Evolutionary conservation across 2,329 filamentous ascomycete genomes (phyloP).

Genomic region (Neopestalotiopsis sp.): DNA sequence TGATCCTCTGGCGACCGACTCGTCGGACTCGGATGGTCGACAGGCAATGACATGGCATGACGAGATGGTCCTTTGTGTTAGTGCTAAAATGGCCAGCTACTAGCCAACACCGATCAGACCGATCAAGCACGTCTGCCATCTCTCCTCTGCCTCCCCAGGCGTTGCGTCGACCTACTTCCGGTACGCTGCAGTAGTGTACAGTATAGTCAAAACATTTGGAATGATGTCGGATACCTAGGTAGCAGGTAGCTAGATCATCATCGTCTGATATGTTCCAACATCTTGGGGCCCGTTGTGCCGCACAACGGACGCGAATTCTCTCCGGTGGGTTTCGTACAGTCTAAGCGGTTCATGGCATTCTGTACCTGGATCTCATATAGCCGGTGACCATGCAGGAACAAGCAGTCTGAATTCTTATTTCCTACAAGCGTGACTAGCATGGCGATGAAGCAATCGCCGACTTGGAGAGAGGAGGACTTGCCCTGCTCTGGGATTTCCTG

Average conservation of each 20-base stretch:
- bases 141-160: neutral
- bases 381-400: no score
- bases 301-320: neutral
- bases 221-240: neutral
- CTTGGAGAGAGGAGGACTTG: no score
- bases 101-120: neutral
- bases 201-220: neutral
- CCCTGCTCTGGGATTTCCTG: no score
- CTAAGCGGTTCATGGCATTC: neutral
- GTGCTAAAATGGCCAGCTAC: neutral
- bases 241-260: neutral
- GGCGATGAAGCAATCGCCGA: no score
- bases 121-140: neutral
- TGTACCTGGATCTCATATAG: no score
- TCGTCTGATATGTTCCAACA: neutral
- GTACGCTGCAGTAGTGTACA: neutral
- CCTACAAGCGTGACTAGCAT: no score
- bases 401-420: no score
- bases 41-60: neutral
- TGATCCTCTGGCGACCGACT: neutral
- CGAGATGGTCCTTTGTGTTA: conserved; percentile 1
- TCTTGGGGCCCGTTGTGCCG: neutral
- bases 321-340: neutral
- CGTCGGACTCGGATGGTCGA: neutral
- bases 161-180: neutral